Conservation (phyloP, 2,329 filamentous ascomycete species). For the Esteya vermicola region DNA sequence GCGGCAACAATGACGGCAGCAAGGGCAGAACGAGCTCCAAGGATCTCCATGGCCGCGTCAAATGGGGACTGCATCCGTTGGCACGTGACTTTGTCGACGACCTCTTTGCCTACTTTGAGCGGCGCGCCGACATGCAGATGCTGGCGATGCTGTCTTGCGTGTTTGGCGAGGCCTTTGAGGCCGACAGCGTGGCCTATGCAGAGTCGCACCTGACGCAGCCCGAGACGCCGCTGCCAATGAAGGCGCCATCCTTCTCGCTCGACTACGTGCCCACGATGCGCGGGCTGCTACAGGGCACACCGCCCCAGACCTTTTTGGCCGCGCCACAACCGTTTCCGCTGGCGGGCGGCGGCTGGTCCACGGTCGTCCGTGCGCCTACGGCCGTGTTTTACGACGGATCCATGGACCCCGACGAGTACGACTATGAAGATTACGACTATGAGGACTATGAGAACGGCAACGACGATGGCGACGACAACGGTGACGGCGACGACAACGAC, state of each 20-base stretch:
- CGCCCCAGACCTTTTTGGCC: too few species aligned
- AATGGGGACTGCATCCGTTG: constrained; percentile 54
- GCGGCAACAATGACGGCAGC: background rate
- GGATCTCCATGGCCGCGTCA: constrained; percentile 42
- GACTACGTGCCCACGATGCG: constrained; percentile 46
- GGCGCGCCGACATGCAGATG: constrained; percentile 52
- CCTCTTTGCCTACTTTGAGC: constrained; percentile 51
- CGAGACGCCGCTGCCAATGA: constrained; percentile 49
- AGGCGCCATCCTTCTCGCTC: constrained; percentile 50
- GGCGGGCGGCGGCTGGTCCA: background rate
- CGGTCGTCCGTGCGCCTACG: constrained; percentile 2
- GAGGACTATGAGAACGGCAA: constrained; percentile 25
- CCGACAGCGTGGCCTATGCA: constrained; percentile 46
- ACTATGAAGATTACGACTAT: constrained; percentile 16
- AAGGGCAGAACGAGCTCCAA: background rate
- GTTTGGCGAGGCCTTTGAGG: constrained; percentile 45
- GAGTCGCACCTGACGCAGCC: constrained; percentile 42
- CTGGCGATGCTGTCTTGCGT: constrained; percentile 58
- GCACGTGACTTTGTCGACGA: constrained; percentile 46
- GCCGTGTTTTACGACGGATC: constrained; percentile 8
- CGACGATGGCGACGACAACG: constrained; percentile 33
- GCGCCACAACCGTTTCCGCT: too few species aligned
- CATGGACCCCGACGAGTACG: constrained; percentile 17
- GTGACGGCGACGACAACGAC: constrained; percentile 30
- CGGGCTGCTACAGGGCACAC: background rate